phyloP scores from a whole-genome alignment of 768 basidiomycete genomes.

The Lentinus tigrinus region DNA sequence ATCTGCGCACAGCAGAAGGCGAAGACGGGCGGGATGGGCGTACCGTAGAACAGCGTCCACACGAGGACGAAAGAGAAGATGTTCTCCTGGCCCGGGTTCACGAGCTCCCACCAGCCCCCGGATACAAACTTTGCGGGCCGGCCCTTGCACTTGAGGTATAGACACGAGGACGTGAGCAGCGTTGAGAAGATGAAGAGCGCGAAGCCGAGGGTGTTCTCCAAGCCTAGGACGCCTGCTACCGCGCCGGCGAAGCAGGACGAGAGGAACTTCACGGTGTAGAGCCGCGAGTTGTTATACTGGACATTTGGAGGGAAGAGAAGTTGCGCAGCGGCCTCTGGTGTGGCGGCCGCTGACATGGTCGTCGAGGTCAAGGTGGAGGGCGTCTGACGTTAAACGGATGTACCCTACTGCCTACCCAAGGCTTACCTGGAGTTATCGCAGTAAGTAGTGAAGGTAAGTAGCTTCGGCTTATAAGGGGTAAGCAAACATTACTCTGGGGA shows the following conservation, averaged over 20 bases:
- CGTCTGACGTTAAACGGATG: too few species aligned
- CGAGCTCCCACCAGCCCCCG: constrained; percentile 64
- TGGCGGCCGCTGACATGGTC: constrained; percentile 31
- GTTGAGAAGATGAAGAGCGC: constrained; percentile 70
- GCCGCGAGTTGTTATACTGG: constrained; percentile 56
- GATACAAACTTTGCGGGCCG: constrained; percentile 60
- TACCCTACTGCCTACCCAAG: too few species aligned
- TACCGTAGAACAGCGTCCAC: constrained; percentile 94
- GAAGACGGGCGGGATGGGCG: constrained; percentile 26
- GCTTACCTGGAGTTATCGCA: too few species aligned
- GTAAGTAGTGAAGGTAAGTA: background rate
- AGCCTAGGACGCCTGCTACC: constrained; percentile 84
- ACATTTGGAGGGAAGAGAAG: constrained; percentile 69
- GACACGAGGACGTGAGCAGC: constrained; percentile 61
- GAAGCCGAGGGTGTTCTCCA: constrained; percentile 84
- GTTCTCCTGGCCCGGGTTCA: constrained; percentile 89
- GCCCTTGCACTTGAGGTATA: constrained; percentile 74
- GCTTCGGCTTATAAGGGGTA: too few species aligned
- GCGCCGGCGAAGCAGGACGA: constrained; percentile 85
- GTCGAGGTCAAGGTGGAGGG: constrained; percentile 8
- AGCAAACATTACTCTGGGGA: too few species aligned
- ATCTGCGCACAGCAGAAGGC: background rate
- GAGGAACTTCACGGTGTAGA: constrained; percentile 70
- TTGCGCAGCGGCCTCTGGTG: constrained; percentile 50
- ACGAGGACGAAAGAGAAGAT: constrained; percentile 87